phyloP scores from a whole-genome alignment of 2,329 filamentous ascomycete genomes.

The Aspergillus ustus region DNA sequence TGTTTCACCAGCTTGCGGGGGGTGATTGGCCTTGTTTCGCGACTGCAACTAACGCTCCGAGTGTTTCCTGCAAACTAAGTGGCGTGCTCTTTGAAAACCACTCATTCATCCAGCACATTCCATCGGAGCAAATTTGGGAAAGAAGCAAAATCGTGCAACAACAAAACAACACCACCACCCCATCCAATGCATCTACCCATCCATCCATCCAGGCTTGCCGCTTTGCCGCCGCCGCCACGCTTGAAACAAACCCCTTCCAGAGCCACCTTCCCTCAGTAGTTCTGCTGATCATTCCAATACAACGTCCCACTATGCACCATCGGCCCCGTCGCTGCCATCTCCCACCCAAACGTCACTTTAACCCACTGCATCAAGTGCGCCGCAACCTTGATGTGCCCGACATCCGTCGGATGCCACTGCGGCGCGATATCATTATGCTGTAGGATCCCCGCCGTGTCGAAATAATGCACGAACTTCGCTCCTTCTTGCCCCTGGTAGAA shows the following conservation, averaged over 20 bases:
- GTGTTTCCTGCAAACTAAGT: no score
- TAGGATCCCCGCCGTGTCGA: constrained; percentile 64
- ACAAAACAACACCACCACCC: no score
- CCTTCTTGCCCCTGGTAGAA: constrained; percentile 52
- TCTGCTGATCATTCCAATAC: no score
- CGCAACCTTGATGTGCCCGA: constrained; percentile 65
- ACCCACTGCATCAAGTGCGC: constrained; percentile 64
- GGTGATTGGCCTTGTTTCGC: not conserved
- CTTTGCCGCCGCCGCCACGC: no score
- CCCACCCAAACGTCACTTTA: constrained; percentile 60
- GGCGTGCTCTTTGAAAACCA: no score
- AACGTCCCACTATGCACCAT: constrained; percentile 49
- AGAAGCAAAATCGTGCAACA: no score
- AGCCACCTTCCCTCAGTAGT: no score
- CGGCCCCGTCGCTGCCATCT: constrained; percentile 56
- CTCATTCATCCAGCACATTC: no score
- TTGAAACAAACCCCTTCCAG: no score
- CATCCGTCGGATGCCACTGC: constrained; percentile 63
- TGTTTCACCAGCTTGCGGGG: not conserved
- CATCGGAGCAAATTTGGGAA: no score
- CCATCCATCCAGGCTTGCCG: no score
- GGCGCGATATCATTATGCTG: constrained; percentile 66
- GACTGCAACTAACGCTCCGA: not conserved
- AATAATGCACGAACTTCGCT: constrained; percentile 62
- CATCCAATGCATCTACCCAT: no score